Base-by-base conservation (phyloP, 108 stramenopile genomes). In the Conticribra guillardii region DNA sequence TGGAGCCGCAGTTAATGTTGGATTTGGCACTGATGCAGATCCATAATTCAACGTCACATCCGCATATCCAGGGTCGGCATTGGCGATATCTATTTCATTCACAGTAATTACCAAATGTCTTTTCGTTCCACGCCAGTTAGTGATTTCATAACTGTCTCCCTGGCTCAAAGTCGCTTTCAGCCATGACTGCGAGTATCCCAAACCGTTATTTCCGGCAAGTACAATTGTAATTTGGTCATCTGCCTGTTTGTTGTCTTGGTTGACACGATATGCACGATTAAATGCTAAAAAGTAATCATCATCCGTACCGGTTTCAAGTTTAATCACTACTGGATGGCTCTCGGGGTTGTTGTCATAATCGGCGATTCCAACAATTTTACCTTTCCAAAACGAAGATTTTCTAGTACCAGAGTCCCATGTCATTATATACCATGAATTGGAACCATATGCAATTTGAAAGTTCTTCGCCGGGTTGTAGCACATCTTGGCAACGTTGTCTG, bases 381-480 rank as follows among this genome's bases (percentile, higher is more conserved):
- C 59, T 49, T 30, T 2, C 54, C 60, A 61, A n/a, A n/a, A 9
- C 19, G 21, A 50, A 11, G 30, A 21, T 8, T 29, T 27, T 5
- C 18, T 31, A 7, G 37, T 72, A 4, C 47, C 37, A 15, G 63
- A 67, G 21, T 71, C 44, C 45, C 71, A 41, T 22, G 31, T 59
- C 9, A 67, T 55, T 22, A 47, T 32, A 23, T 79, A 73, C 77
- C 71, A 73, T 7, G 49, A 31, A 54, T 54, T 22, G 26, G 47
- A 30, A n/a, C n/a, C 28, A 16, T 41, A 16, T 15, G 68, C 69
- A 41, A 80, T 55, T 44, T 80, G 71, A 30, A 30, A 80, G 53
- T 23, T 69, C 29, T 80, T 80, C 49, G 79, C 79, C 8, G 60
- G 45, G 51, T 80, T 80, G 55, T 54, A 81, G 69, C 80, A 81